A percentile compares a stretch with the other conserved stretches of the same genome.
Evolutionary conservation across 140 eudicot genomes (phyloP).

Genomic region (Senecio squalidus): DNA sequence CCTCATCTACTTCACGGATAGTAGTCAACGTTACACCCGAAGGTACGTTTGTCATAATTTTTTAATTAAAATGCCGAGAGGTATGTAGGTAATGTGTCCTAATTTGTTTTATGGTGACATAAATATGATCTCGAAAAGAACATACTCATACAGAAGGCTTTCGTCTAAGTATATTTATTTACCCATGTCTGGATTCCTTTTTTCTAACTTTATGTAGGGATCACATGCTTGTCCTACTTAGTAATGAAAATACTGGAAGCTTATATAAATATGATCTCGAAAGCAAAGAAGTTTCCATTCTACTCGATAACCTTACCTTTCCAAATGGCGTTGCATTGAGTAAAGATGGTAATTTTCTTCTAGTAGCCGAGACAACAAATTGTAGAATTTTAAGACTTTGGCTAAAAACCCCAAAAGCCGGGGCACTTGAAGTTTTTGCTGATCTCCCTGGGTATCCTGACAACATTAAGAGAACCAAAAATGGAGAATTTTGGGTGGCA

Average conservation of each 20-base stretch:
- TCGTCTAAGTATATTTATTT: not conserved
- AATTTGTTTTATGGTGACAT: too few relatives aligned
- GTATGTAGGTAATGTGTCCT: too few relatives aligned
- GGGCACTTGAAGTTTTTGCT: conserved; percentile 51
- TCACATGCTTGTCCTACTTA: conserved; percentile 35
- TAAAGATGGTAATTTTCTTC: conserved; percentile 52
- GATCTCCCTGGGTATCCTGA: conserved; percentile 73
- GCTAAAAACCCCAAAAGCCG: conserved; percentile 68
- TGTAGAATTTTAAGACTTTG: conserved; percentile 55
- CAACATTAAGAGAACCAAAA: conserved; percentile 54
- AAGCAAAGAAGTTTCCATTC: conserved; percentile 44
- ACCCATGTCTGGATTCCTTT: not conserved
- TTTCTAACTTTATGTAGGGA: conserved; percentile 31
- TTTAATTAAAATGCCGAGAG: too few relatives aligned
- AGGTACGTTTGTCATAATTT: conserved; percentile 50
- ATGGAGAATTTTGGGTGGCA: conserved; percentile 91
- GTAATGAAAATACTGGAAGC: conserved; percentile 61
- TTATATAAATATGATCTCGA: conserved; percentile 47
- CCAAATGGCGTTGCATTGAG: conserved; percentile 87
- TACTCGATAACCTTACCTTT: conserved; percentile 52
- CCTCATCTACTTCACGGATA: conserved; percentile 70
- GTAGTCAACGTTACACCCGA: conserved; percentile 62
- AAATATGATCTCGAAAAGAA: too few relatives aligned
- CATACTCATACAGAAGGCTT: too few relatives aligned
- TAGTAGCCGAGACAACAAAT: conserved; percentile 55